Base-by-base conservation (phyloP, 139 green algal species). In the Chlamydomonas schloesseri region DNA sequence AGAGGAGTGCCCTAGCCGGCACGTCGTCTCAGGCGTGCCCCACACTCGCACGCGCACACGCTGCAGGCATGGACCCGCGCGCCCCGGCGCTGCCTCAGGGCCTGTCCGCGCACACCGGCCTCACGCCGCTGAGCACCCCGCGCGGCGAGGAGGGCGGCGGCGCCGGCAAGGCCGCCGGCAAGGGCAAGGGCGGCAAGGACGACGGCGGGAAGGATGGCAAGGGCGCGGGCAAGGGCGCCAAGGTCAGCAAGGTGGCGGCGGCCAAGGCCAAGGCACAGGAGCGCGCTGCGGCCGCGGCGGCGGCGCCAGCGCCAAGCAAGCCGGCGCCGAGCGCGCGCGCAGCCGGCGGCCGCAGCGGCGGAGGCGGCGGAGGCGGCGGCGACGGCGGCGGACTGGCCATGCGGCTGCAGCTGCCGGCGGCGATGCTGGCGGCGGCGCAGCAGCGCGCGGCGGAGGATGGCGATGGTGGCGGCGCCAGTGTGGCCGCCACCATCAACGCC, bases 61-160 rank as follows among this genome's bases (percentile, higher is more conserved):
- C 13, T 15, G 14, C 69, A 76, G 84, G 84, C 29, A 84, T 89
- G 65, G 77, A 89, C 84, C 74, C 84, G 2, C 73, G 58, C 84
- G 53, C 47, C 9, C 84, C 75, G 23, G 53, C n/a, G 33, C 65
- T 89, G 34, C 83, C 83, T 4, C 47, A 60, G 17, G 55, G 8
- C 57, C 26, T 37, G 47, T n/a, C 11, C 6, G 80, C 70, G 5
- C 31, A 11, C 50, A 57, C n/a, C 23, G 69, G 53, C 69, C 15
- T 33, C 31, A 73, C 26, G 14, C 33, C 68, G 15, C 33, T n/a
- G 33, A 10, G 31, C 18, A 73, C 68, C 14, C 68, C 57, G 3
- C 60, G 57, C 33, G 24, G 29, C 55, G 36, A 13, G 29, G 26
- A 21, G 31, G 11, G n/a, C 14, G 23, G 2, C 1, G 1, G 1